These are phyloP conservation scores for Chaetomium sp. DNA, from an alignment of 2,329 filamentous ascomycete genomes.

Conservation along the genomic window DNA sequence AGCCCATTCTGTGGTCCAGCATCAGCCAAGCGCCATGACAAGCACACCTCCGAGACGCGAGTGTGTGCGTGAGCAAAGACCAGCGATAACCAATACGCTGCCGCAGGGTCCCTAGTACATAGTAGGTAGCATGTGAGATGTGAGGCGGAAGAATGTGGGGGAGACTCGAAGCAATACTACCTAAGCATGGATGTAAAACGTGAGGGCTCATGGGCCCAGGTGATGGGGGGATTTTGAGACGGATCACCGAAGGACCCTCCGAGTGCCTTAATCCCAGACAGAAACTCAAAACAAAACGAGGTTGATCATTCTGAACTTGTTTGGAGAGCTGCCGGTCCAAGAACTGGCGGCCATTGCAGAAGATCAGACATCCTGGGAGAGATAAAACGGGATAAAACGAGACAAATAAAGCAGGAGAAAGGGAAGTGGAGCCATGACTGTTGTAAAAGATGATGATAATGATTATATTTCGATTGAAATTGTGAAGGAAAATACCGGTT, in stretches of 20 bases:
- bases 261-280: slow-evolving; percentile 18
- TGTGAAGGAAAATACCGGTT: too few relatives aligned
- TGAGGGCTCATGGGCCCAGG: slow-evolving; percentile 26
- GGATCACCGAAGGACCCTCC: slow-evolving; percentile 24
- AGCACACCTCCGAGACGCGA: neutral
- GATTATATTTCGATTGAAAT: too few relatives aligned
- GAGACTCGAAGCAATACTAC: slow-evolving; percentile 23
- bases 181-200: slow-evolving; percentile 31
- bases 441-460: too few relatives aligned
- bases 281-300: slow-evolving; percentile 30
- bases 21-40: slow-evolving; percentile 17
- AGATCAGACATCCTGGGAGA: slow-evolving; percentile 15
- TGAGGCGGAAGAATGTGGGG: slow-evolving; percentile 18
- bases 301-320: slow-evolving; percentile 27
- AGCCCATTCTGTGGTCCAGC: slow-evolving; percentile 14
- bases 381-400: neutral
- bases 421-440: neutral
- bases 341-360: slow-evolving; percentile 20
- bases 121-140: neutral
- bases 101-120: too few relatives aligned
- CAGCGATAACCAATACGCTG: neutral
- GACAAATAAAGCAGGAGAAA: neutral
- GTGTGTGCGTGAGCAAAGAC: slow-evolving; percentile 7
- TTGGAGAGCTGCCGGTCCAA: slow-evolving; percentile 11
- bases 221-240: slow-evolving; percentile 30